Base-by-base conservation (phyloP, 208 protist genomes). In the Crithidia mellificae region DNA sequence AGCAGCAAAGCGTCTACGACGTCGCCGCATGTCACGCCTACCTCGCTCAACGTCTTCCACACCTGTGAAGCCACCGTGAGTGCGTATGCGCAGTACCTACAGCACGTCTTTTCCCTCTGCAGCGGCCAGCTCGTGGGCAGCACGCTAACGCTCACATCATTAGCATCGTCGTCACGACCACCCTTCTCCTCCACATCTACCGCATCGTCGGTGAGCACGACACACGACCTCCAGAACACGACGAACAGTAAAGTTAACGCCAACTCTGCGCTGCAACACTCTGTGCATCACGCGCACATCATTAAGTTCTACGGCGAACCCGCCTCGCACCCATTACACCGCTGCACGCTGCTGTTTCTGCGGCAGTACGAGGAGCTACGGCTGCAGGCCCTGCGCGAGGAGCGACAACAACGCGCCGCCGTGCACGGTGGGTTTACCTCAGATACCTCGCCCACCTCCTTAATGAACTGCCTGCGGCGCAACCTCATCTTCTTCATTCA, bases 241-340 rank as follows among this genome's bases (percentile, higher is more conserved):
- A n/a, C n/a, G n/a, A n/a, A n/a, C n/a, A n/a, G n/a, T n/a, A n/a
- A n/a, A n/a, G n/a, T n/a, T n/a, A n/a, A n/a, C n/a, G n/a, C n/a
- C n/a, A n/a, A n/a, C n/a, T n/a, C n/a, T n/a, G n/a, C n/a, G n/a
- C n/a, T n/a, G n/a, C n/a, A n/a, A n/a, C n/a, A n/a, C n/a, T n/a
- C n/a, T n/a, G n/a, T 56, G 55, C 54, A 69, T 1, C 63, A 71
- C 50, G 68, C 75, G 29, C 64, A 74, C 64, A 74, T 81, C 43
- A 36, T 81, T 39, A 93, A 93, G 58, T 86, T 85, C 46, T 94
- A 96, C 64, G 86, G 91, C 22, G 91, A 95, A 39, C 54, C 75
- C 0, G 76, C 72, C 12, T 54, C 34, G 0, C 77, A 85, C 22
- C 29, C 22, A 24, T 49, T 91, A 12, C 83, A 90, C 44, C 57